Evolutionary conservation across 106 monocot genomes (phyloP), one percentile per base, ranked within the genome.

Genomic region (Phalaenopsis equestris): DNA sequence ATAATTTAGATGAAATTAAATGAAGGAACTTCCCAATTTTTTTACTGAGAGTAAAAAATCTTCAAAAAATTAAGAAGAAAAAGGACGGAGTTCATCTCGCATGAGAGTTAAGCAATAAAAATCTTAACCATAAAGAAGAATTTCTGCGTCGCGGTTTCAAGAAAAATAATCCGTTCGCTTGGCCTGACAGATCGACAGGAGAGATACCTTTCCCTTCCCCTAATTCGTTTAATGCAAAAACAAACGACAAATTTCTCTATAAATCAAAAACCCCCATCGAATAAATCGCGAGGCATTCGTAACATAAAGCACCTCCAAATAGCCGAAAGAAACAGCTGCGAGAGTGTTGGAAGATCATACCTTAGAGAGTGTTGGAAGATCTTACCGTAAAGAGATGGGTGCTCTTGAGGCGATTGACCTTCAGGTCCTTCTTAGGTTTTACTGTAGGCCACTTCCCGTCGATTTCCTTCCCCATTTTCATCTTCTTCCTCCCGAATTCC

Each of bases 321-420:
- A 74, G 21, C 19, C 18, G 18, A n/a, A 42, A 18, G 74, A 42
- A 18, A 36, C 12, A 30, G 18, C 41, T 16, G 10, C 6, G n/a
- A 45, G 30, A 14, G 72, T 16, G 8, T 14, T 41, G 0, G 39
- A 30, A 56, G 19, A 30, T 52, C 75, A 5, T 85, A 91, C 91
- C 81, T 87, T 91, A 79, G 87, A 85, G 79, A 91, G 89, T 16
- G 8, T 14, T 41, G 0, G 39, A 30, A 56, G 19, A 30, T 52
- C 75, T 5, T 85, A 91, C 91, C 81, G 89, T 91, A 79, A 89
- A 85, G 79, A 91, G 89, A 78, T 81, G 79, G 68, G 56, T 85
- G 56, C 80, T 73, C 76, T 84, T 89, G 84, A 91, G 87, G 47
- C 83, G 87, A 81, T 89, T 86, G 81, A 85, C 78, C 30, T 80